phyloP scores from a whole-genome alignment of 495 filamentous ascomycete genomes.

The Xylaria palmicola region DNA sequence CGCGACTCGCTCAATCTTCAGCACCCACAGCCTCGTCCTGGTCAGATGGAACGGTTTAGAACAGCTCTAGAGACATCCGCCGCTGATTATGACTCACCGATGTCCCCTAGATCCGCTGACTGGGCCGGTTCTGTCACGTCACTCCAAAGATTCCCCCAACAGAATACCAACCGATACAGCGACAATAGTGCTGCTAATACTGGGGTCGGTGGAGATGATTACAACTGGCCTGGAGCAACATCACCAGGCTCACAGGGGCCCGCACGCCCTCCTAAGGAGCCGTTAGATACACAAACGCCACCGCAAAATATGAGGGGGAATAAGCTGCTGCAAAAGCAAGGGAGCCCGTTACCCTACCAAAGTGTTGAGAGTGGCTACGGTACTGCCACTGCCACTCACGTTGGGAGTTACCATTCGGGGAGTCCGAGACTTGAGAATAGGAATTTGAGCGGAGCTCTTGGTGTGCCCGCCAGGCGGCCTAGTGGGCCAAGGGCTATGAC shows the following conservation, averaged over 20 bases:
- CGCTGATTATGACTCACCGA: slow-evolving; percentile 62
- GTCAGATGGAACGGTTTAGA: slow-evolving; percentile 79
- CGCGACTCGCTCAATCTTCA: slow-evolving; percentile 85
- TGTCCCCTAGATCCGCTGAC: slow-evolving; percentile 68
- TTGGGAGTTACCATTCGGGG: slow-evolving; percentile 39
- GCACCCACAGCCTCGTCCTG: slow-evolving; percentile 85
- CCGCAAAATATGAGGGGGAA: slow-evolving; percentile 38
- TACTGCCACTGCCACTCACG: slow-evolving; percentile 43
- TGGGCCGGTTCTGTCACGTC: slow-evolving; percentile 67
- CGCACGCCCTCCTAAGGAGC: slow-evolving; percentile 55
- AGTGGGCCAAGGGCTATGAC: slow-evolving; percentile 56
- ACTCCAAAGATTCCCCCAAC: slow-evolving; percentile 40
- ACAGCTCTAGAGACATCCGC: slow-evolving; percentile 78
- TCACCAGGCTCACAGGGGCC: slow-evolving; percentile 39
- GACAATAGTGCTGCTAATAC: slow-evolving; percentile 36
- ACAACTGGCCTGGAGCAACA: slow-evolving; percentile 40
- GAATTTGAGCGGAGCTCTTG: slow-evolving; percentile 45
- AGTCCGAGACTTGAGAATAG: slow-evolving; percentile 47
- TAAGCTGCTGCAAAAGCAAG: slow-evolving; percentile 42
- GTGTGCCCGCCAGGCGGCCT: slow-evolving; percentile 42
- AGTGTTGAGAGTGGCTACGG: slow-evolving; percentile 51
- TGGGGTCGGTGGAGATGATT: slow-evolving; percentile 32
- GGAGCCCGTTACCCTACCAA: slow-evolving; percentile 44
- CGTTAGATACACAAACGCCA: slow-evolving; percentile 38
- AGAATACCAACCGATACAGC: slow-evolving; percentile 45